Base-by-base conservation (phyloP, 305 asterid genomes). In the Solanum hybrid region DNA sequence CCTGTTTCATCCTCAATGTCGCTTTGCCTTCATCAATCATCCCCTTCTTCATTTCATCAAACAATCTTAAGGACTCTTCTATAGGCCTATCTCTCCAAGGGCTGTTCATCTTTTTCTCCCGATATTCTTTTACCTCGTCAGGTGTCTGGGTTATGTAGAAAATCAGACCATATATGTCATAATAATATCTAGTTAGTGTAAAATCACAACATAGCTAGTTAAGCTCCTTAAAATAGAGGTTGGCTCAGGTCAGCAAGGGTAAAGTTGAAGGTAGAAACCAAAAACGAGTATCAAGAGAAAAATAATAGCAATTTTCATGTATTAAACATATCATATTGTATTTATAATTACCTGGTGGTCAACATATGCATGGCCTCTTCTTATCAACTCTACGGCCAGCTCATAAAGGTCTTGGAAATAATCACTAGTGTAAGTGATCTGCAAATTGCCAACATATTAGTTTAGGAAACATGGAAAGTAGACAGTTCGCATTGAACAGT, bases 1-100 rank as follows among this genome's bases (percentile, higher is more conserved):
- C 98, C 93, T 97, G 99, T 91, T 97, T 97, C 99, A 97, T 97
- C 93, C 99, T 91, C 89, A 97, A 91, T 67, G 99, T 97, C 24
- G 99, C 99, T 90, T 97, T 94, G 87, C 99, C 99, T 92, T 97
- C 99, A 69, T 96, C 97, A 69, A 96, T 91, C 93, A 94, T 46
- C 57, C 99, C 99, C 37, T 42, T 90, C 90, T 94, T 96, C 99
- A 97, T 97, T 86, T 95, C 97, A 90, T 96, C 92, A 86, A 95
- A 97, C 94, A 95, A 87, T 89, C 92, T 92, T 46, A 97, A 91
- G 88, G 98, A 97, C 92, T 97, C 99, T 89, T 95, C 95, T 67
- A 93, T 89, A 4, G 97, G 98, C 92, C 97, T 93, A 71, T 94
- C 97, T 91, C 99, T 94, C 97, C 97, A 96, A 86, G 98, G 98